These are phyloP conservation scores for Fusarium mexicanum DNA, from an alignment of 2,329 filamentous ascomycete species.

Conservation along the genomic window DNA sequence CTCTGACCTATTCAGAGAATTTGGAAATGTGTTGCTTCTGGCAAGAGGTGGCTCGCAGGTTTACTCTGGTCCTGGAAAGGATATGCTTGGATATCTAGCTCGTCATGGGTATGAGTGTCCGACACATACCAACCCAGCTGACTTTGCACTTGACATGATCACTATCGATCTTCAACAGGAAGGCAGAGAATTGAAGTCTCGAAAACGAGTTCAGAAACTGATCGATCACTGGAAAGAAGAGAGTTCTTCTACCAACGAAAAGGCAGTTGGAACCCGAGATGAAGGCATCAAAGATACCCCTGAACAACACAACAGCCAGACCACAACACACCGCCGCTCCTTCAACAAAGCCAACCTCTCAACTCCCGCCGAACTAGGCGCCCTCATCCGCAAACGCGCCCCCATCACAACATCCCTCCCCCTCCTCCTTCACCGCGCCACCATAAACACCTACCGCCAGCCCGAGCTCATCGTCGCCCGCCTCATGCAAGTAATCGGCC, in stretches of 20 bases:
- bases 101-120: slow-evolving; percentile 71
- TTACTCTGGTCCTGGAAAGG: slow-evolving; percentile 69
- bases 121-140: slow-evolving; percentile 76
- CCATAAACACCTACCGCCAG: slow-evolving; percentile 75
- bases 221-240: slow-evolving; percentile 65
- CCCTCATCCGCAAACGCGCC: slow-evolving; percentile 70
- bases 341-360: slow-evolving; percentile 61
- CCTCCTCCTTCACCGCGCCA: slow-evolving; percentile 72
- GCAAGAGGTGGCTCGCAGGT: slow-evolving; percentile 75
- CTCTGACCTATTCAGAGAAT: slow-evolving; percentile 76
- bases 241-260: slow-evolving; percentile 9
- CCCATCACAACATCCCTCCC: slow-evolving; percentile 72
- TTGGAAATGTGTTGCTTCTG: slow-evolving; percentile 76
- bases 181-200: slow-evolving; percentile 68
- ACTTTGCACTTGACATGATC: slow-evolving; percentile 81
- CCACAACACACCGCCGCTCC: slow-evolving; percentile 49
- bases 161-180: slow-evolving; percentile 78
- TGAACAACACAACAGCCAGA: background rate
- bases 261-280: slow-evolving; percentile 45
- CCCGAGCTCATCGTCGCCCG: slow-evolving; percentile 71
- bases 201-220: slow-evolving; percentile 68
- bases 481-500: slow-evolving; percentile 72
- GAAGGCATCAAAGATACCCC: slow-evolving; percentile 31
- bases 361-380: slow-evolving; percentile 77
- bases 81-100: slow-evolving; percentile 74